phyloP scores from a whole-genome alignment of 139 green algal genomes.

The Chlamydomonas schloesseri region DNA sequence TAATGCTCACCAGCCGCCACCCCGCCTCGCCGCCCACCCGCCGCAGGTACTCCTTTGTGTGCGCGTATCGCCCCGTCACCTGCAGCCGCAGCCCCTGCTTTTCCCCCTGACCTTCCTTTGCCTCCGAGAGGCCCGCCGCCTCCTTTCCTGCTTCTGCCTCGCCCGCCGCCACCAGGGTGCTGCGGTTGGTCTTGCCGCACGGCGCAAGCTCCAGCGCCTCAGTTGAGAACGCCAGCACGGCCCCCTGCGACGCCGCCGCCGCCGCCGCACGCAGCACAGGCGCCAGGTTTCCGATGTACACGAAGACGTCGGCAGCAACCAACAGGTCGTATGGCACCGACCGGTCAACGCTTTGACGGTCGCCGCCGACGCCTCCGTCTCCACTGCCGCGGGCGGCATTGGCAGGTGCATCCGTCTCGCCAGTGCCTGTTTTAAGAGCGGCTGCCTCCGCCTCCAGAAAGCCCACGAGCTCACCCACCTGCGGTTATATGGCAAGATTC shows the following conservation, averaged over 20 bases:
- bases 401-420: too few relatives aligned
- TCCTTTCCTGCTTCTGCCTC: neutral
- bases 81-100: constrained; percentile 44
- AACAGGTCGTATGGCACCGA: constrained; percentile 58
- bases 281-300: constrained; percentile 72
- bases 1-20: constrained; percentile 40
- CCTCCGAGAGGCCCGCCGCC: too few relatives aligned
- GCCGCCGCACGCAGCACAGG: constrained; percentile 53
- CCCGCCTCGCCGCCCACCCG: constrained; percentile 6
- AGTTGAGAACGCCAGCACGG: constrained; percentile 56
- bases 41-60: constrained; percentile 47
- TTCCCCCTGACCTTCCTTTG: neutral
- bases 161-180: neutral
- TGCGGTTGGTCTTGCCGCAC: constrained; percentile 5
- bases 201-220: constrained; percentile 42
- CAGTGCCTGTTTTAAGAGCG: too few relatives aligned
- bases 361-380: too few relatives aligned
- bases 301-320: constrained; percentile 75
- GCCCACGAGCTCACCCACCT: constrained; percentile 56
- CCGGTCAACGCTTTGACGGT: neutral
- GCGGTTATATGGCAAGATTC: too few relatives aligned
- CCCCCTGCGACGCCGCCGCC: constrained; percentile 21
- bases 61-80: constrained; percentile 57
- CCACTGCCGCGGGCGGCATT: too few relatives aligned
- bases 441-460: constrained; percentile 42